Conservation (phyloP, 352 stramenopile genomes). For the Phytophthora pinifolia region DNA sequence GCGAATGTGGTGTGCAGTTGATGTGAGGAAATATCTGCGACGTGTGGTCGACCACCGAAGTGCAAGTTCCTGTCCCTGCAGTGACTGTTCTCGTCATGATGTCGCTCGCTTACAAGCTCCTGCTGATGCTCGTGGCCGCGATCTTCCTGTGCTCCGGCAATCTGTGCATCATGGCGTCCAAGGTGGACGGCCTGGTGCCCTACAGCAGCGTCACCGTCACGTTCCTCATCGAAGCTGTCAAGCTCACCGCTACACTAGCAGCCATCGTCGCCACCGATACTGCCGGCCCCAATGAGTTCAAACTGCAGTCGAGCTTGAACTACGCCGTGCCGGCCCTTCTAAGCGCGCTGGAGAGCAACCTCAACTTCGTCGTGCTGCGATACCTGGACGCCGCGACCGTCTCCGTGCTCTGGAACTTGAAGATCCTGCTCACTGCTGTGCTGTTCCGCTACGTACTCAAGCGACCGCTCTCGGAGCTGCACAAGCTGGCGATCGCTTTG, state of each 20-base stretch:
- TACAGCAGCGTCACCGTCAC: conserved; percentile 88
- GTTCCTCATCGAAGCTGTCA: conserved; percentile 83
- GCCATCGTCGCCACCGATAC: conserved; percentile 41
- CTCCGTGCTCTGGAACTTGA: conserved; percentile 88
- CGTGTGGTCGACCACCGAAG: conserved; percentile 16
- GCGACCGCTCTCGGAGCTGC: conserved; percentile 60
- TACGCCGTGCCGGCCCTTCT: conserved; percentile 79
- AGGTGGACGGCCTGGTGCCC: conserved; percentile 58
- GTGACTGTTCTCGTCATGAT: conserved; percentile 10
- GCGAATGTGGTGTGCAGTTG: neutral
- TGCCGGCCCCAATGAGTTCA: conserved; percentile 30
- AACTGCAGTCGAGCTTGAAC: conserved; percentile 44
- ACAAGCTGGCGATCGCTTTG: conserved; percentile 70
- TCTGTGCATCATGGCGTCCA: conserved; percentile 85
- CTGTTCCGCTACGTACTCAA: conserved; percentile 83
- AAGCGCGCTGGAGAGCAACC: conserved; percentile 85
- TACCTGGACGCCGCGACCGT: conserved; percentile 84
- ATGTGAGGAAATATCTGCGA: neutral
- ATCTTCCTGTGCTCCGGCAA: conserved; percentile 76
- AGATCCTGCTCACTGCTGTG: conserved; percentile 83
- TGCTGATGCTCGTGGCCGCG: conserved; percentile 61
- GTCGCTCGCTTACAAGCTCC: conserved; percentile 36
- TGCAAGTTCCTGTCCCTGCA: conserved; percentile 11
- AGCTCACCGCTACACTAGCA: conserved; percentile 46
- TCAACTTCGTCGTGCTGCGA: conserved; percentile 83